Conservation (phyloP, 75 land plant species). For the Cunninghamia lanceolata region DNA sequence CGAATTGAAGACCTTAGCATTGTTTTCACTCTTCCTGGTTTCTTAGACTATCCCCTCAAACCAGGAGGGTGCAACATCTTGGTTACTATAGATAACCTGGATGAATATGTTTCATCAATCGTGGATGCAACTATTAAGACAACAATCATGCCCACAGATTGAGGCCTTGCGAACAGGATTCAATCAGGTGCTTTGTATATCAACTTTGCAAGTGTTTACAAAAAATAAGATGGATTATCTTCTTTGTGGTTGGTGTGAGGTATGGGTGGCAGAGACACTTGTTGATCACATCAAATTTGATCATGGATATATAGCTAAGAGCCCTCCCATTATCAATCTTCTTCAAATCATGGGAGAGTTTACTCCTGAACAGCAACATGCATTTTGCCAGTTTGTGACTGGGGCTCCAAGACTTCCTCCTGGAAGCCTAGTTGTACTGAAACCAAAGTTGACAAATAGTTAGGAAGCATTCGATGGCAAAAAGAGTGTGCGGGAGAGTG, state of each 20-base stretch:
- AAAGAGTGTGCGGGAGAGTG: no score
- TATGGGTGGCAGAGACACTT: conserved; percentile 48
- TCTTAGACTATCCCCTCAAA: conserved; percentile 50
- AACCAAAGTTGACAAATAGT: conserved; percentile 74
- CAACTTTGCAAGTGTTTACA: conserved; percentile 47
- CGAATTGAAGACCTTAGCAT: conserved; percentile 73
- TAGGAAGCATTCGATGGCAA: no score
- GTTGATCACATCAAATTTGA: conserved; percentile 63
- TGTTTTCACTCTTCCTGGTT: conserved; percentile 85
- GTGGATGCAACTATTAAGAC: conserved; percentile 65
- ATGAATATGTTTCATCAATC: conserved; percentile 62
- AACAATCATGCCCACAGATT: conserved; percentile 60
- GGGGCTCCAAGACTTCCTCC: conserved; percentile 77
- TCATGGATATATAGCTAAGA: conserved; percentile 69
- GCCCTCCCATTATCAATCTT: no score
- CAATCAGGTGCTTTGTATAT: conserved; percentile 65
- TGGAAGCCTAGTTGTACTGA: conserved; percentile 70
- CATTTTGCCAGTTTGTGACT: conserved; percentile 83
- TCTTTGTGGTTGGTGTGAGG: conserved; percentile 59
- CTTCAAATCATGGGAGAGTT: no score
- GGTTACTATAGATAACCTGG: conserved; percentile 60
- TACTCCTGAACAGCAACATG: conserved; percentile 33
- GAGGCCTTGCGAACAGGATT: conserved; percentile 75
- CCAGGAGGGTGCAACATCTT: conserved; percentile 27
- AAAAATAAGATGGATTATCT: conserved; percentile 61